These are phyloP conservation scores for Tagetes erecta DNA, from an alignment of 129 eudicot genomes.

Conservation along the genomic window DNA sequence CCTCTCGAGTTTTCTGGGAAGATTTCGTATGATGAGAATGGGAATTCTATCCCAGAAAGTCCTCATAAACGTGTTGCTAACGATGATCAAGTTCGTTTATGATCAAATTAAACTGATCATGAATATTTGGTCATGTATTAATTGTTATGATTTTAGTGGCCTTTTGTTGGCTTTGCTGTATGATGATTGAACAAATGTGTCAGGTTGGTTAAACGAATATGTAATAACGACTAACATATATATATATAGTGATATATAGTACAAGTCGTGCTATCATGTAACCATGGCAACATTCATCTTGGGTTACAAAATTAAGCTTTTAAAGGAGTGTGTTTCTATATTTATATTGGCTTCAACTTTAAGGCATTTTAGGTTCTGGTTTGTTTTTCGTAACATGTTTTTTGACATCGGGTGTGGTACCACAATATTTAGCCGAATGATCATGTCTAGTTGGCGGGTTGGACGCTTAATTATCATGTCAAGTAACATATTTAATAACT, in stretches of 20 bases:
- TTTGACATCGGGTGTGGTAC: neutral
- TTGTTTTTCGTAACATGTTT: neutral
- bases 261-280: no score
- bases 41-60: slow-evolving; percentile 52
- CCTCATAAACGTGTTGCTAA: slow-evolving; percentile 26
- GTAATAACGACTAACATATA: neutral
- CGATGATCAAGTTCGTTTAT: neutral
- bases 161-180: neutral
- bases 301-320: neutral
- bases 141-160: no score
- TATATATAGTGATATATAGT: neutral
- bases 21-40: slow-evolving; percentile 61
- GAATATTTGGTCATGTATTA: neutral
- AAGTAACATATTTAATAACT: no score
- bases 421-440: neutral
- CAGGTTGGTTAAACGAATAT: no score
- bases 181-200: slow-evolving; percentile 3
- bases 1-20: slow-evolving; percentile 80
- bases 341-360: neutral
- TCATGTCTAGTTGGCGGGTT: neutral
- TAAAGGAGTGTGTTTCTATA: neutral
- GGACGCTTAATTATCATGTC: no score
- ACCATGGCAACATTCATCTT: no score
- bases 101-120: slow-evolving; percentile 2
- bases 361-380: neutral